A percentile compares a stretch with the other conserved stretches of the same genome.
phyloP scores from a whole-genome alignment of 129 eudicot genomes.

The Erigeron canadensis region DNA sequence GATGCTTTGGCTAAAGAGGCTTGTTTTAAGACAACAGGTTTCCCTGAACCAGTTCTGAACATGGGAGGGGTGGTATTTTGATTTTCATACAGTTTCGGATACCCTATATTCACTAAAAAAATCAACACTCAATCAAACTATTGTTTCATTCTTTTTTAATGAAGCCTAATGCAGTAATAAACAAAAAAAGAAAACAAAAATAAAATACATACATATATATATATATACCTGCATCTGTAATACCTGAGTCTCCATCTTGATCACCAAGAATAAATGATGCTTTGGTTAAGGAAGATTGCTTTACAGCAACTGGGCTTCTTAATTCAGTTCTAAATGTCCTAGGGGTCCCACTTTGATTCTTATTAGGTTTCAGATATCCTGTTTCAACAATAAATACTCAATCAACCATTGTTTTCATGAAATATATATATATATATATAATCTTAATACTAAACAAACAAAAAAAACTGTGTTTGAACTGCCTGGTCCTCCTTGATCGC shows the following conservation, averaged over 20 bases:
- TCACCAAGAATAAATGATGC: conserved; percentile 59
- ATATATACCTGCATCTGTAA: too few species aligned
- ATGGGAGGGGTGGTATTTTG: conserved; percentile 28
- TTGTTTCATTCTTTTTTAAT: too few species aligned
- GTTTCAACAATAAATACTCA: neutral
- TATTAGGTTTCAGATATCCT: conserved; percentile 48
- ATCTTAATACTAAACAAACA: too few species aligned
- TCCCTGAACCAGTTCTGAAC: conserved; percentile 66
- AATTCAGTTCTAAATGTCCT: conserved; percentile 59
- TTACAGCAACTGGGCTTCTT: conserved; percentile 52
- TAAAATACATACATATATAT: too few species aligned
- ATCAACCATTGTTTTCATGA: too few species aligned
- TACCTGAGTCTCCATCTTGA: conserved; percentile 14
- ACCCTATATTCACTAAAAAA: too few species aligned
- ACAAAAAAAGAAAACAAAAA: too few species aligned
- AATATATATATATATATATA: too few species aligned
- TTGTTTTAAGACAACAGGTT: conserved; percentile 48
- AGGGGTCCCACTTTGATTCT: conserved; percentile 27
- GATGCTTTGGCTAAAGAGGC: conserved; percentile 60
- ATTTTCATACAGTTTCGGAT: conserved; percentile 21
- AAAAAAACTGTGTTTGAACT: too few species aligned
- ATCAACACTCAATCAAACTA: too few species aligned
- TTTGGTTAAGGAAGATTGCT: conserved; percentile 55
- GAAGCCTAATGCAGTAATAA: too few species aligned
- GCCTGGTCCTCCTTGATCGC: conserved; percentile 27